Evolutionary conservation across 2,329 filamentous ascomycete species (phyloP), one percentile per base, ranked within the genome.

Genomic region (Aspergillus ustus): DNA sequence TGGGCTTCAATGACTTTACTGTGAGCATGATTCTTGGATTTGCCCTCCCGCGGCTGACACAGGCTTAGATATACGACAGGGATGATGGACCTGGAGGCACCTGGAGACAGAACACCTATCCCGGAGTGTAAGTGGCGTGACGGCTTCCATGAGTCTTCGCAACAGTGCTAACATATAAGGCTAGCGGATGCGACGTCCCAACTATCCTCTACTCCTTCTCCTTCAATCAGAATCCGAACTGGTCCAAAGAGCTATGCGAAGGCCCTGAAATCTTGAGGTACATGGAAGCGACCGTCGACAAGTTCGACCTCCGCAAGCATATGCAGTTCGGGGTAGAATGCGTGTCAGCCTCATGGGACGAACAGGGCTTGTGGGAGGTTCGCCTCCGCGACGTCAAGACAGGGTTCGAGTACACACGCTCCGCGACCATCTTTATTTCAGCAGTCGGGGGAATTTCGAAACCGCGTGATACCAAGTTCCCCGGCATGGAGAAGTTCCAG

Each of bases 41-140:
- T 7, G 9, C 3, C 6, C 22, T 6, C 22, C 22, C 34, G 0
- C 31, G 8, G 2, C n/a, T 55, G 6, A 45, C 40, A 9, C 43
- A 17, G 5, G 3, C 7, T 8, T 7, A 56, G 53, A 56, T 77
- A 13, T 77, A 72, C 60, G 73, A 77, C 52, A 74, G 75, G 55
- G 59, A 70, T 1, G 67, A 72, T 44, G 70, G 72, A 2, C 62
- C 67, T 28, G 72, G 73, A 17, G 73, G 73, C 13, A 75, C 73
- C 19, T 75, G 73, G 73, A 60, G 64, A 37, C 63, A 66, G 15
- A 75, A 75, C 60, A 73, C 66, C 2, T 75, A 75, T 48, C 73
- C 73, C 11, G 73, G 72, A 62, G 72, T 70, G 70, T 45, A 34
- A n/a, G 53, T 51, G 11, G 8, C 2, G 53, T 51, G 11, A 34